A percentile compares a stretch with the other conserved stretches of the same genome.
phyloP scores from a whole-genome alignment of 73 alveolate species.

The Paramecium sonneborni region DNA sequence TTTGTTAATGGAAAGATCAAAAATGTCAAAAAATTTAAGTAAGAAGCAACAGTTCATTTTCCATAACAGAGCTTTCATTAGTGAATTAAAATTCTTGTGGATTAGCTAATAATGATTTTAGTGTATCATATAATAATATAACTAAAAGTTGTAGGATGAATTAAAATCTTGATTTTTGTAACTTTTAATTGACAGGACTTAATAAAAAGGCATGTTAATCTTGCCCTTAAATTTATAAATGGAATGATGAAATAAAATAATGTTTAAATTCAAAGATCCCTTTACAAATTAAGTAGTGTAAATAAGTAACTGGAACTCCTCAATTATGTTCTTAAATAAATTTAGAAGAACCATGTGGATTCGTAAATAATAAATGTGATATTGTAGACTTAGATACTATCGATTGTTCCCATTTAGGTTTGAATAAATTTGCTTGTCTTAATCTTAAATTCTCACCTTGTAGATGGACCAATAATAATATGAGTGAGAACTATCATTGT shows the following conservation, averaged over 20 bases:
- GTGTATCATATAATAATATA: neutral
- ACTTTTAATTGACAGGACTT: neutral
- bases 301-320: neutral
- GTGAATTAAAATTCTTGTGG: conserved; percentile 36
- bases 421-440: conserved; percentile 10
- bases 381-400: neutral
- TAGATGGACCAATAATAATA: neutral
- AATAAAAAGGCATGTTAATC: too few relatives aligned
- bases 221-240: too few relatives aligned
- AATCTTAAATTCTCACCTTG: conserved; percentile 19
- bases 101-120: neutral
- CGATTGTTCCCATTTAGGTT: neutral
- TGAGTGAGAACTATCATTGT: neutral
- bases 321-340: neutral
- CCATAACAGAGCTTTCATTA: neutral
- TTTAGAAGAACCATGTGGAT: neutral
- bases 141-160: neutral
- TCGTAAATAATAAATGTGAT: neutral
- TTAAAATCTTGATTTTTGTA: too few relatives aligned
- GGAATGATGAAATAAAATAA: neutral
- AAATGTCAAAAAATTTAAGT: neutral
- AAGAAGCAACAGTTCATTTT: neutral
- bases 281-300: neutral
- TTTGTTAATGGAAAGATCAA: conserved; percentile 3
- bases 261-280: neutral